phyloP scores from a whole-genome alignment of 176 grass and related monocot species.

The Avena sativa region DNA sequence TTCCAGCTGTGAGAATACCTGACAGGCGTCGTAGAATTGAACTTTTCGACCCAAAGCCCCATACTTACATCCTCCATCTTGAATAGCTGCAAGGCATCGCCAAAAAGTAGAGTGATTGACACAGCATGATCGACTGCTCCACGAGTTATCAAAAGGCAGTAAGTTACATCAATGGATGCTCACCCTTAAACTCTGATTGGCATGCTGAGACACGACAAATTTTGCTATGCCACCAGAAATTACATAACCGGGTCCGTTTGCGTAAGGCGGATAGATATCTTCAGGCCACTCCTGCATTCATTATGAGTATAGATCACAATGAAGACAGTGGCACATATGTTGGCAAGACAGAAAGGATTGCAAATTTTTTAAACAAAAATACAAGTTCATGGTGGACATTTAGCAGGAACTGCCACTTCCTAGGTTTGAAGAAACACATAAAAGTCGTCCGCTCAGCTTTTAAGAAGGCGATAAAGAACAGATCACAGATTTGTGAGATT shows the following conservation, averaged over 20 bases:
- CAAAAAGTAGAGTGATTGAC: neutral
- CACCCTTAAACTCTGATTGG: conserved; percentile 82
- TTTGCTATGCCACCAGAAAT: conserved; percentile 87
- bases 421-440: neutral
- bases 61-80: conserved; percentile 99
- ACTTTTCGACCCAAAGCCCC: conserved; percentile 94
- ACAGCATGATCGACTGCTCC: conserved; percentile 9
- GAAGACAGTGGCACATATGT: neutral
- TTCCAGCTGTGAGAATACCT: conserved; percentile 95
- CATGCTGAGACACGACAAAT: conserved; percentile 75
- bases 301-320: conserved; percentile 28
- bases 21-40: conserved; percentile 68
- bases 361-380: neutral
- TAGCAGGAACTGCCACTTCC: conserved; percentile 10
- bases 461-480: neutral
- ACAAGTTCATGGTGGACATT: conserved; percentile 15
- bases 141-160: conserved; percentile 17
- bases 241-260: conserved; percentile 92
- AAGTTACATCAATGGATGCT: conserved; percentile 17
- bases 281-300: conserved; percentile 90
- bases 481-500: neutral
- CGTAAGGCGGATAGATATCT: conserved; percentile 91
- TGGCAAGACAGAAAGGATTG: conserved; percentile 1
- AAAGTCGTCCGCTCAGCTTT: neutral
- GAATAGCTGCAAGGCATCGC: conserved; percentile 74